Evolutionary conservation across 2,329 filamentous ascomycete species (phyloP).

Genomic region (Talaromyces pinophilus): DNA sequence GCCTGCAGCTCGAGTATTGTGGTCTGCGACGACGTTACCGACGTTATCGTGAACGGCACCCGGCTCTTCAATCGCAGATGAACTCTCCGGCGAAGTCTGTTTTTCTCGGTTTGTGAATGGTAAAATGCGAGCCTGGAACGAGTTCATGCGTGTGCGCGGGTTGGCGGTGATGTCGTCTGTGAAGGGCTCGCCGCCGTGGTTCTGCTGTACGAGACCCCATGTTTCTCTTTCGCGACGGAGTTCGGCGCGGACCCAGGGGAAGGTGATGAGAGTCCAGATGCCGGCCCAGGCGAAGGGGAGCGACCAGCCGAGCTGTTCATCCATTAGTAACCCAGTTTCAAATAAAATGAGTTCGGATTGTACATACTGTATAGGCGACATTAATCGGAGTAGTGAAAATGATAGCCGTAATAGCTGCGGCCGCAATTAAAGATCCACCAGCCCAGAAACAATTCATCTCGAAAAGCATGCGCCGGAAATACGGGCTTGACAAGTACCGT

Average conservation of each 20-base stretch:
- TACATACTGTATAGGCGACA: conserved; percentile 51
- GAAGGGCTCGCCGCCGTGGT: conserved; percentile 39
- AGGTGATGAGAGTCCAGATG: conserved; percentile 49
- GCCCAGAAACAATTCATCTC: conserved; percentile 61
- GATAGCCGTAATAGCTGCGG: conserved; percentile 50
- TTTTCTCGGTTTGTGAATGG: conserved; percentile 21
- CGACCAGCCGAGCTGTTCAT: conserved; percentile 42
- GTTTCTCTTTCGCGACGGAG: conserved; percentile 48
- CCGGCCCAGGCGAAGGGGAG: conserved; percentile 47
- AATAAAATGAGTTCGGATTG: not conserved
- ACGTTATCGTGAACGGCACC: not conserved
- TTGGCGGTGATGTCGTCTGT: conserved; percentile 41
- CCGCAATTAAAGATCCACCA: conserved; percentile 52
- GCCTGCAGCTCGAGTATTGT: not conserved
- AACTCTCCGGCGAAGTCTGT: conserved; percentile 2
- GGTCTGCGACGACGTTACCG: not conserved
- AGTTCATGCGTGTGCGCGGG: conserved; percentile 41
- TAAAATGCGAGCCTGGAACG: conserved; percentile 33
- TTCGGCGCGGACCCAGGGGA: conserved; percentile 50
- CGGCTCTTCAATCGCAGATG: conserved; percentile 3
- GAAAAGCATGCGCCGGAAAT: conserved; percentile 57
- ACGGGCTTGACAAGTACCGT: conserved; percentile 56
- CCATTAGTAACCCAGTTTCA: conserved; percentile 3
- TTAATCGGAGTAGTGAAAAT: conserved; percentile 52
- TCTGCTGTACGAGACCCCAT: conserved; percentile 39